Evolutionary conservation across 2,329 filamentous ascomycete genomes (phyloP), one percentile per base, ranked within the genome.

Genomic region (Arthrobotrys iridis): DNA sequence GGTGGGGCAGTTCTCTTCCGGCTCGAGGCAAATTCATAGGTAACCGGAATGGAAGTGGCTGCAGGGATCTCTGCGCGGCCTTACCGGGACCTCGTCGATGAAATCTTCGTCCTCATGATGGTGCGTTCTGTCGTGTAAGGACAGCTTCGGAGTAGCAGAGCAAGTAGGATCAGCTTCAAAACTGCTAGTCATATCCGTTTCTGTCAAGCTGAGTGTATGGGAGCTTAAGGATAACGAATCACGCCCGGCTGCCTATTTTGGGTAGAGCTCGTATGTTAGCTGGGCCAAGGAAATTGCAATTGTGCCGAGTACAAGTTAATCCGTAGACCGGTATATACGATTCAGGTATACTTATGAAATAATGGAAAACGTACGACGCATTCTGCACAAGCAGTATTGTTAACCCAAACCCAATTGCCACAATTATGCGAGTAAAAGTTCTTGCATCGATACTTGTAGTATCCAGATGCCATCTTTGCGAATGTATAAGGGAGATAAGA

Each of bases 321-420:
- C 70, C 62, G 70, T 67, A 48, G 45, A 67, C 22, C 22, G 45
- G 65, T 33, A 71, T n/a, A 22, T 22, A 11, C 10, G 18, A 48
- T 48, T 15, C 43, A 48, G 11, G 43, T 13, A 18, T 13, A 13
- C n/a, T n/a, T n/a, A n/a, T 71, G 40, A 30, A 26, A 35, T 22
- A 40, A 40, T 10, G 70, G 43, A 11, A 50, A 45, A 76, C 78
- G 48, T 79, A 80, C 79, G 64, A 79, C 75, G 68, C 79, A 80
- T 70, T 78, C 73, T 15, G 79, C 77, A 62, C 79, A 80, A 52
- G 78, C 76, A 13, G 77, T 72, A 43, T 79, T 79, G 65, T 80
- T 80, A 5, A 80, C 77, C 79, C 79, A 80, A 28, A 80, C 79
- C 79, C 79, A 80, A 64, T 79, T 79, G 30, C 57, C 67, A 57